These are phyloP conservation scores for Ogataea corticis DNA, from an alignment of 805 yeast species.

Conservation along the genomic window DNA sequence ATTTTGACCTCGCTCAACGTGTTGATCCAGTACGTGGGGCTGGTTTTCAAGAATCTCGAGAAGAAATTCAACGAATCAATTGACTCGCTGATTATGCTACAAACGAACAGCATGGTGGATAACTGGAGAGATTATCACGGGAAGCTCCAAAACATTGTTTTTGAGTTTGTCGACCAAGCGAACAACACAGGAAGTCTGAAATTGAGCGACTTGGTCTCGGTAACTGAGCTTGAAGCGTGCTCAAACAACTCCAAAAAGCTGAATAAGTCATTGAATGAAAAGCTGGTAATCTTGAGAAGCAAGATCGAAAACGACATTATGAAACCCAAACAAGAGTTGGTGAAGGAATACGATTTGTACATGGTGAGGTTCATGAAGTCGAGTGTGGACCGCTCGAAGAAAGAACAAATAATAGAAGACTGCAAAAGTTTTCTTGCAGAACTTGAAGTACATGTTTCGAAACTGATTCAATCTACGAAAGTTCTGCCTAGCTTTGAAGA, in stretches of 20 bases:
- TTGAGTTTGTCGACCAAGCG: slow-evolving; percentile 23
- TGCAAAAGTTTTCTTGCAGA: slow-evolving; percentile 23
- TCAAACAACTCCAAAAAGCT: slow-evolving; percentile 34
- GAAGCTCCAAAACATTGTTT: slow-evolving; percentile 27
- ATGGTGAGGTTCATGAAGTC: slow-evolving; percentile 38
- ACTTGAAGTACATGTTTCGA: slow-evolving; percentile 25
- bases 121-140: slow-evolving; percentile 40
- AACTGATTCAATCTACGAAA: slow-evolving; percentile 23
- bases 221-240: slow-evolving; percentile 28
- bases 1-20: slow-evolving; percentile 52
- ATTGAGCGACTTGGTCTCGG: slow-evolving; percentile 38
- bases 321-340: slow-evolving; percentile 37
- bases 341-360: slow-evolving; percentile 41
- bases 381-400: slow-evolving; percentile 10
- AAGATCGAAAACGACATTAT: slow-evolving; percentile 40
- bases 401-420: slow-evolving; percentile 17
- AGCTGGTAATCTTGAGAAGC: slow-evolving; percentile 33
- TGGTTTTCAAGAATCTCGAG: slow-evolving; percentile 44
- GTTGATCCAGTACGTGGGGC: slow-evolving; percentile 51
- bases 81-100: slow-evolving; percentile 36
- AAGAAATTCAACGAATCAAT: slow-evolving; percentile 39
- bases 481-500: slow-evolving; percentile 33
- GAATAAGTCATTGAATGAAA: slow-evolving; percentile 19
- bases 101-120: slow-evolving; percentile 43
- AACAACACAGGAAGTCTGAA: slow-evolving; percentile 18